Evolutionary conservation across 1,284 basidiomycete species (phyloP).

Genomic region (Chalciporus sp.): DNA sequence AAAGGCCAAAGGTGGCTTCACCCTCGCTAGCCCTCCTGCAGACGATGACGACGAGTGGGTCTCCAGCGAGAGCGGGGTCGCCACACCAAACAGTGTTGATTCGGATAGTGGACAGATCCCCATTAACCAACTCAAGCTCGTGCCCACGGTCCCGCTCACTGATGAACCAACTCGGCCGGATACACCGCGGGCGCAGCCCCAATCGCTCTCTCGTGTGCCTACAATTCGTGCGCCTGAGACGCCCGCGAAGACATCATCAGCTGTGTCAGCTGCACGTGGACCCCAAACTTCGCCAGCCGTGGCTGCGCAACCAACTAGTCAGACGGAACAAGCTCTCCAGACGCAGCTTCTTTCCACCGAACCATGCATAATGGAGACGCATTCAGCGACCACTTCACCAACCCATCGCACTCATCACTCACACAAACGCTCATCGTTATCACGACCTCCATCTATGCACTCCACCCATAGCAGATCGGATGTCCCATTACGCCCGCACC

Average conservation of each 20-base stretch:
- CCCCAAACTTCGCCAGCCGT: conserved; percentile 20
- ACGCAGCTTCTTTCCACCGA: conserved; percentile 27
- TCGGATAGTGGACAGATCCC: conserved; percentile 46
- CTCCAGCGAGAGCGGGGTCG: conserved; percentile 73
- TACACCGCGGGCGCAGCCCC: conserved; percentile 31
- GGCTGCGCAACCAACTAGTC: conserved; percentile 17
- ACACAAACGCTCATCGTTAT: conserved; percentile 39
- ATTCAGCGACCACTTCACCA: conserved; percentile 48
- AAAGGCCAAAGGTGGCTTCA: conserved; percentile 59
- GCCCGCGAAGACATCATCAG: conserved; percentile 24
- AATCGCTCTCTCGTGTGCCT: conserved; percentile 37
- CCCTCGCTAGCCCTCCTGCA: conserved; percentile 51
- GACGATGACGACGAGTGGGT: conserved; percentile 73
- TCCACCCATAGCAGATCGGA: conserved; percentile 47
- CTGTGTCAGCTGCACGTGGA: conserved; percentile 24
- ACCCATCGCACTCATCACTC: conserved; percentile 34
- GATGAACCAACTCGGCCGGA: conserved; percentile 30
- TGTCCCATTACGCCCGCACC: conserved; percentile 61
- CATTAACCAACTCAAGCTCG: conserved; percentile 29
- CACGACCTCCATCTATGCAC: conserved; percentile 67
- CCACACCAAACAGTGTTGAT: conserved; percentile 55
- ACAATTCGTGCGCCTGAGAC: conserved; percentile 36
- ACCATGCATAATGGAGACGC: conserved; percentile 30
- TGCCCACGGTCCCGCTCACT: conserved; percentile 10
- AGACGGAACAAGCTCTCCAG: conserved; percentile 10